phyloP scores from a whole-genome alignment of 331 rosid genomes.

The Telfairia occidentalis region DNA sequence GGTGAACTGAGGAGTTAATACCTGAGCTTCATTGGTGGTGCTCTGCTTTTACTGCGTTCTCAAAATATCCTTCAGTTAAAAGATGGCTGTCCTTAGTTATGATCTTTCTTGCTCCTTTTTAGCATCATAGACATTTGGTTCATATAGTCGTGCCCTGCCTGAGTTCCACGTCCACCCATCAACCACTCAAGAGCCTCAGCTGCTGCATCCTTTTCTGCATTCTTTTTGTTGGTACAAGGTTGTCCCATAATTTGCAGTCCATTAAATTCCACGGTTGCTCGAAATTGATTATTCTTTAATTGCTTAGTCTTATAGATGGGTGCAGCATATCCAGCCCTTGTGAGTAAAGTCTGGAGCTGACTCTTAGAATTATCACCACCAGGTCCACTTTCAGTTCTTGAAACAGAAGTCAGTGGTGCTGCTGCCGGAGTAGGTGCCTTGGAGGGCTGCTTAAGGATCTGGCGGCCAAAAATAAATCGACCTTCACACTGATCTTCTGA shows the following conservation, averaged over 20 bases:
- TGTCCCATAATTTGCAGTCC: slow-evolving; percentile 77
- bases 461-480: slow-evolving; percentile 57
- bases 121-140: slow-evolving; percentile 63
- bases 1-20: neutral
- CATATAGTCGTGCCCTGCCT: slow-evolving; percentile 37
- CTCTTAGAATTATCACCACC: slow-evolving; percentile 98
- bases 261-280: slow-evolving; percentile 56
- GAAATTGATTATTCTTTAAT: slow-evolving; percentile 53
- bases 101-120: slow-evolving; percentile 78
- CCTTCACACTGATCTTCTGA: slow-evolving; percentile 52
- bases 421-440: slow-evolving; percentile 23
- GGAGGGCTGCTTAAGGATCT: slow-evolving; percentile 33
- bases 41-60: neutral
- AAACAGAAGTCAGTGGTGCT: slow-evolving; percentile 31
- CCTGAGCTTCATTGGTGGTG: slow-evolving; percentile 8
- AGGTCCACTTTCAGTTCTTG: slow-evolving; percentile 90
- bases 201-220: slow-evolving; percentile 93
- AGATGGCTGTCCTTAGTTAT: slow-evolving; percentile 22
- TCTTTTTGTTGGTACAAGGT: slow-evolving; percentile 78
- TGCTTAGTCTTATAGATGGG: slow-evolving; percentile 66
- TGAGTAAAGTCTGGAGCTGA: slow-evolving; percentile 84
- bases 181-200: slow-evolving; percentile 91
- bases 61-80: neutral
- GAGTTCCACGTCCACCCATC: slow-evolving; percentile 53
- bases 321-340: slow-evolving; percentile 76